phyloP scores from a whole-genome alignment of 2,329 filamentous ascomycete genomes.

The Penicillium sp. region DNA sequence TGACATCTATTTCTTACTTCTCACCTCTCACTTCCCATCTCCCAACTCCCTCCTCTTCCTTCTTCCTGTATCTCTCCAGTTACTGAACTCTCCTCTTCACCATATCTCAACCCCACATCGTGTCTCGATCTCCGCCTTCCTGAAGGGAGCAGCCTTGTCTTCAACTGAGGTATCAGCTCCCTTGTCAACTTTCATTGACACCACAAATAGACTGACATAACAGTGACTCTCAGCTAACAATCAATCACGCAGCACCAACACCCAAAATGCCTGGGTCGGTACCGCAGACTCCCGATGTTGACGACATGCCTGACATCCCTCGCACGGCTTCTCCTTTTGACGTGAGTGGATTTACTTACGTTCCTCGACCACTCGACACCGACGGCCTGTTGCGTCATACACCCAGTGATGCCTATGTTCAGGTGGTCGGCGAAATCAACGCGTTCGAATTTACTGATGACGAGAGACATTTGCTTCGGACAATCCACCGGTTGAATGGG shows the following conservation, averaged over 20 bases:
- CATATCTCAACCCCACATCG: not conserved
- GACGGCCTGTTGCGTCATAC: not conserved
- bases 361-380: not conserved
- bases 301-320: not conserved
- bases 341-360: not conserved
- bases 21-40: too few relatives aligned
- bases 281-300: not conserved
- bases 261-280: not conserved
- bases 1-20: too few relatives aligned
- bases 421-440: not conserved
- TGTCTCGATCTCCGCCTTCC: too few relatives aligned
- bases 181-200: not conserved
- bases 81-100: too few relatives aligned
- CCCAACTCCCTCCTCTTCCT: too few relatives aligned
- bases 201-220: not conserved
- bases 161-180: not conserved
- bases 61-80: too few relatives aligned
- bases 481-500: not conserved
- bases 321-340: not conserved
- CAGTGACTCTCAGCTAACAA: not conserved
- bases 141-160: not conserved
- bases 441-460: not conserved
- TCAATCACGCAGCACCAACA: too few relatives aligned
- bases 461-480: not conserved
- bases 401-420: not conserved